A percentile compares a stretch with the other conserved stretches of the same genome.
Conservation (phyloP, 306 rosid species). For the Ormosia emarginata region DNA sequence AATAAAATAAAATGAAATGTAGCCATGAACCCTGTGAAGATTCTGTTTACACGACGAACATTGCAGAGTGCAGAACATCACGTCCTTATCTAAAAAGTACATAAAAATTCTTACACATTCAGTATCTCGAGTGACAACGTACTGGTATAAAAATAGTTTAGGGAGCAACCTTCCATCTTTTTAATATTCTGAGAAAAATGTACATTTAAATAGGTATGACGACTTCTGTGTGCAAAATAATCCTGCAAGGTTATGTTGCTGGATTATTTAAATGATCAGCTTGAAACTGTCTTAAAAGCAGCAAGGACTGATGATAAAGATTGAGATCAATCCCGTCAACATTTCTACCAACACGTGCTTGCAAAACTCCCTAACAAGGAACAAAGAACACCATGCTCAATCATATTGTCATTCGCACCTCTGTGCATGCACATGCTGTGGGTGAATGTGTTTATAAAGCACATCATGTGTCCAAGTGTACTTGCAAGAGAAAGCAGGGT, state of each 20-base stretch:
- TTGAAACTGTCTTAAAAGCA: conserved; percentile 65
- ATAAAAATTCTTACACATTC: background rate
- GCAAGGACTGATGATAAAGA: conserved; percentile 75
- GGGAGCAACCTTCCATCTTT: conserved; percentile 9
- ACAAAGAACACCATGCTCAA: conserved; percentile 13
- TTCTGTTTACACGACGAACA: conserved; percentile 3
- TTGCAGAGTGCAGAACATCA: background rate
- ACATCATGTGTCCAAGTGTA: background rate
- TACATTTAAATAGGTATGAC: background rate
- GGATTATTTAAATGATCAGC: conserved; percentile 48
- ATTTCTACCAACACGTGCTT: conserved; percentile 81
- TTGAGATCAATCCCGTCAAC: conserved; percentile 85
- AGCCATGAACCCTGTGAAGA: background rate
- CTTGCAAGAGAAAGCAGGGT: background rate
- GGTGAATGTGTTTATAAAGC: conserved; percentile 1
- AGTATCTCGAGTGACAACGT: background rate
- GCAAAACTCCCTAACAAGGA: conserved; percentile 60
- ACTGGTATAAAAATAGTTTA: background rate
- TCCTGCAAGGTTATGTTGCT: conserved; percentile 23
- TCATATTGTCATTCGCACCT: background rate
- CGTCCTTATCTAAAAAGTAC: background rate
- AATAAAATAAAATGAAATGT: background rate
- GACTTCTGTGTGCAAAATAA: background rate
- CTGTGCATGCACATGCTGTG: background rate
- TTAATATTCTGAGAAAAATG: background rate